Evolutionary conservation across 2,329 filamentous ascomycete species (phyloP).

Genomic region (Xylaria sp.): DNA sequence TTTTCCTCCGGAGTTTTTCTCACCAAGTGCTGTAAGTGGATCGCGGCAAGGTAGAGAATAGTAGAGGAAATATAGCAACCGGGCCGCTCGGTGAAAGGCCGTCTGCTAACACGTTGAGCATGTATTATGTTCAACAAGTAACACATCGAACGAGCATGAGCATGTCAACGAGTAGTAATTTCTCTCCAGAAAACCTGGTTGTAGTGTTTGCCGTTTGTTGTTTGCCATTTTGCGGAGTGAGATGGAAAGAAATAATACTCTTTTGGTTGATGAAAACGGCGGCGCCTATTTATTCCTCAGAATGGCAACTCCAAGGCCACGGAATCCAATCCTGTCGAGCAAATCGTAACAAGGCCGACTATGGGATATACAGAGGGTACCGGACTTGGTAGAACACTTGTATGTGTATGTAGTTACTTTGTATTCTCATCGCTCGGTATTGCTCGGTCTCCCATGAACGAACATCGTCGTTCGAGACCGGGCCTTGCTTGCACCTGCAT

Average conservation of each 20-base stretch:
- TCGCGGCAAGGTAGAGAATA: too few species aligned
- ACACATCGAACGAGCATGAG: too few species aligned
- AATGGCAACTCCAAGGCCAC: not conserved
- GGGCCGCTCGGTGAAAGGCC: constrained; percentile 10
- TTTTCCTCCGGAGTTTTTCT: constrained; percentile 10
- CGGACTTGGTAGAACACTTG: not conserved
- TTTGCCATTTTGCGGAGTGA: too few species aligned
- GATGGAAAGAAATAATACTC: constrained; percentile 12
- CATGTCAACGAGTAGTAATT: too few species aligned
- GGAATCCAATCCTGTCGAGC: not conserved
- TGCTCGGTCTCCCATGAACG: not conserved
- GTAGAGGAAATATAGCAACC: not conserved
- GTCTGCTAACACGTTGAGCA: not conserved
- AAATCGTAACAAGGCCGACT: not conserved
- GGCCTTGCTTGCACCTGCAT: constrained; percentile 15
- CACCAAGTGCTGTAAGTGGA: not conserved
- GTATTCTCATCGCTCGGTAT: not conserved
- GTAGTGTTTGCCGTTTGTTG: constrained; percentile 2
- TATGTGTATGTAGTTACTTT: constrained; percentile 3
- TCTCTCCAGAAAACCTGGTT: not conserved
- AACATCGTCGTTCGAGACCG: constrained; percentile 5
- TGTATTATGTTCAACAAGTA: constrained; percentile 2
- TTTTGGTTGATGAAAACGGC: constrained; percentile 2
- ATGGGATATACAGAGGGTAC: not conserved
- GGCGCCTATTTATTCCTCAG: not conserved